Evolutionary conservation across 2,329 filamentous ascomycete species (phyloP).

Genomic region (Talaromyces sp.): DNA sequence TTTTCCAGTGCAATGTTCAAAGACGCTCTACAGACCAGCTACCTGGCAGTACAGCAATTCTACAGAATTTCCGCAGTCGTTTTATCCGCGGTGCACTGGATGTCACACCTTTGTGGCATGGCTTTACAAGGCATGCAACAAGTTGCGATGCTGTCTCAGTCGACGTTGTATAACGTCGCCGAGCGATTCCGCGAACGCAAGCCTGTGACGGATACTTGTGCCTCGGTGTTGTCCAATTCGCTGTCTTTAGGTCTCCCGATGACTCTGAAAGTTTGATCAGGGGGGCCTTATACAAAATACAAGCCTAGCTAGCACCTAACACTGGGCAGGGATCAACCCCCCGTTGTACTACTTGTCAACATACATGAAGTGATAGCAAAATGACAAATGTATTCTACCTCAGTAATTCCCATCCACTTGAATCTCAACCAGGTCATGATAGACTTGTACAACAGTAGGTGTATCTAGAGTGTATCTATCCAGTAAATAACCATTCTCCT

Average conservation of each 20-base stretch:
- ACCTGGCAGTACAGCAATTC: background rate
- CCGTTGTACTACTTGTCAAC: background rate
- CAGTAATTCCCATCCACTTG: background rate
- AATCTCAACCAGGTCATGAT: background rate
- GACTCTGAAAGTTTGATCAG: background rate
- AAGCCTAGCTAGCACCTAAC: background rate
- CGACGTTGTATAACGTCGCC: background rate
- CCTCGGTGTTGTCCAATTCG: background rate
- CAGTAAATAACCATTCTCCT: no score
- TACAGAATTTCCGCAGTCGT: background rate
- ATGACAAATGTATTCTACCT: background rate
- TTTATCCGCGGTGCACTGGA: background rate
- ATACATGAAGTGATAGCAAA: background rate
- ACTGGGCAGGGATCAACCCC: background rate
- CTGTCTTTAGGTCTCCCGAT: background rate
- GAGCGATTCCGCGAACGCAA: background rate
- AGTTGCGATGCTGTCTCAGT: background rate
- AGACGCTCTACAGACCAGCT: background rate
- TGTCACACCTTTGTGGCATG: background rate
- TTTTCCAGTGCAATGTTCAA: background rate
- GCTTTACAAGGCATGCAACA: constrained; percentile 3
- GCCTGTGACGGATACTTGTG: background rate
- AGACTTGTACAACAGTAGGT: background rate
- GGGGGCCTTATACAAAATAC: background rate
- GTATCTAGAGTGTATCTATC: no score